Base-by-base conservation (phyloP, 805 yeast species). In the Yamadazyma endophytica region DNA sequence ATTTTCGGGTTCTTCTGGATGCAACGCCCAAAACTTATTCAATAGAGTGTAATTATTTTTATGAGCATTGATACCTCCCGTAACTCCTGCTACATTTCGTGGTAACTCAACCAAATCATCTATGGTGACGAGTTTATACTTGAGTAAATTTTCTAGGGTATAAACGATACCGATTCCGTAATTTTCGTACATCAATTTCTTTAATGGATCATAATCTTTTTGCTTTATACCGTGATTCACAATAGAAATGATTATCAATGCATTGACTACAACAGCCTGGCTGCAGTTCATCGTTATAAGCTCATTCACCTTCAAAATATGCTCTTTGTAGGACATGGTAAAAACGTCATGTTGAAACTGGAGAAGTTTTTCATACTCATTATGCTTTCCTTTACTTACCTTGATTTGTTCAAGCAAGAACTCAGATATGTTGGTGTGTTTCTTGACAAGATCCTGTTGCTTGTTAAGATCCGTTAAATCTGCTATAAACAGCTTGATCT, bases 361-460 rank as follows among this genome's bases (percentile, higher is more conserved):
- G 12, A 82, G 53, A 35, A 70, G 66, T 8, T 60, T 55, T 36
- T 72, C 73, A 47, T 73, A 62, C 21, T 50, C 53, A 17, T 53
- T 41, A 37, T 46, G 50, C 21, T 55, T 61, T n/a, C 31, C 28
- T 2, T 28, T 37, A 13, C 43, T 43, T 8, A 12, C 12, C 27
- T 64, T 64, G 12, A 79, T 74, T 21, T 60, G 56, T 9, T 60
- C 50, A 46, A 85, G 58, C 1, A 85, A 65, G 19, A 61, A 61
- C 44, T 86, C 92, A 7, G 90, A 82, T n/a, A 88, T 54, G 4
- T 58, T 58, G 0, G 96, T 85, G 50, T 86, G 95, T 35, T 75
- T 72, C 40, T 82, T 75, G 17, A 92, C 70, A 43, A 75, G 62
- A 23, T 71, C 77, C 53, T 88, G 95, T 28, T 75, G 68, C 6